These are phyloP conservation scores for Neoascochyta sp. DNA, from an alignment of 2,329 filamentous ascomycete genomes.

Conservation along the genomic window DNA sequence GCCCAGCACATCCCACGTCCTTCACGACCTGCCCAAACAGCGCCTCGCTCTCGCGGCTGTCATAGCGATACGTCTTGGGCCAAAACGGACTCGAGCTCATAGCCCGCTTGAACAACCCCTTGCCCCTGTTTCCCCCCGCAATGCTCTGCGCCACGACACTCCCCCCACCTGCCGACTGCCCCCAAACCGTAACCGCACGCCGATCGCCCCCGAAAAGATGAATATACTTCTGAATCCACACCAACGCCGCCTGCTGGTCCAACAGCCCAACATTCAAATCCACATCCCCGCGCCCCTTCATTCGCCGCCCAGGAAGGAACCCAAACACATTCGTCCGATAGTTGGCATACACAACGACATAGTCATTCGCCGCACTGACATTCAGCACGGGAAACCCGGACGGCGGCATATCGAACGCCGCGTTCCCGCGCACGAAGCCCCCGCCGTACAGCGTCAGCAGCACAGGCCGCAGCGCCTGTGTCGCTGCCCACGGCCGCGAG, in stretches of 20 bases:
- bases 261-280: constrained; percentile 53
- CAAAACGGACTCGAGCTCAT: constrained; percentile 55
- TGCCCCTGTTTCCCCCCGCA: constrained; percentile 44
- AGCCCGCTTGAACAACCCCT: constrained; percentile 50
- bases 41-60: constrained; percentile 50
- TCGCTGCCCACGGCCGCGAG: constrained; percentile 52
- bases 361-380: constrained; percentile 50
- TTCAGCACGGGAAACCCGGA: constrained; percentile 58
- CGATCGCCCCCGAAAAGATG: constrained; percentile 53
- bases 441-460: constrained; percentile 61
- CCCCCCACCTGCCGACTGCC: constrained; percentile 56
- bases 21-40: constrained; percentile 49
- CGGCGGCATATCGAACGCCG: constrained; percentile 54
- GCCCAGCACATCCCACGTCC: constrained; percentile 46
- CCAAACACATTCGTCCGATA: constrained; percentile 58
- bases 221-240: constrained; percentile 55
- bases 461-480: constrained; percentile 50
- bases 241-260: constrained; percentile 52
- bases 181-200: constrained; percentile 51
- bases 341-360: constrained; percentile 52
- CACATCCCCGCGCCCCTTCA: constrained; percentile 43
- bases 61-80: constrained; percentile 56
- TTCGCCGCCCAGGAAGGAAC: constrained; percentile 50
- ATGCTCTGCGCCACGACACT: constrained; percentile 53
- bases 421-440: constrained; percentile 58